A percentile compares a stretch with the other conserved stretches of the same genome.
phyloP scores from a whole-genome alignment of 169 alveolate species.

The Cytauxzoon felis region DNA sequence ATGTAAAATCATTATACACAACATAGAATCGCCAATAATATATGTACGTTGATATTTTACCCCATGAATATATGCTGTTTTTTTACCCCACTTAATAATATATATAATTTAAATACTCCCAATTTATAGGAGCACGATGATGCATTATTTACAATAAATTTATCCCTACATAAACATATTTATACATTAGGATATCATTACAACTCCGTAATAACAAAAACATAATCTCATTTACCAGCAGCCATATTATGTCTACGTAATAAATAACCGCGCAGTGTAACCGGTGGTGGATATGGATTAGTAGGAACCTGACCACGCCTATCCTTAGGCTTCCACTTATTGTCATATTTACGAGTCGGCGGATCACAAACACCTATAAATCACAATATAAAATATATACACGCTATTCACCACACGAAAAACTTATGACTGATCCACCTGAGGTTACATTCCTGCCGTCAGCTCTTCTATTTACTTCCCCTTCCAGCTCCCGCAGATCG shows the following conservation, averaged over 20 bases:
- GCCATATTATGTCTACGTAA: conserved; percentile 60
- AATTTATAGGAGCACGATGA: conserved; percentile 19
- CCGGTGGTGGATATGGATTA: conserved; percentile 74
- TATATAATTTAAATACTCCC: not conserved
- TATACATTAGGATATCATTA: conserved; percentile 53
- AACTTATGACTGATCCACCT: not conserved
- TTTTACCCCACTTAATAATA: not conserved
- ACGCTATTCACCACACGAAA: conserved; percentile 1
- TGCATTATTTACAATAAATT: not conserved
- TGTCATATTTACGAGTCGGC: conserved; percentile 77
- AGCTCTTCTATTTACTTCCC: too few species aligned
- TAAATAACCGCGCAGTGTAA: conserved; percentile 69
- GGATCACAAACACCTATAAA: conserved; percentile 77
- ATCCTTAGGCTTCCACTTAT: conserved; percentile 84
- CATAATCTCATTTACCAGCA: not conserved
- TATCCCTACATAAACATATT: conserved; percentile 30
- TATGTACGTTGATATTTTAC: conserved; percentile 12
- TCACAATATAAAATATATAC: not conserved
- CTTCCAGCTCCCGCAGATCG: too few species aligned
- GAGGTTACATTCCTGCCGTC: too few species aligned
- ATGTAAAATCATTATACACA: conserved; percentile 36
- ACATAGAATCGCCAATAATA: not conserved
- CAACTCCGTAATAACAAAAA: conserved; percentile 27
- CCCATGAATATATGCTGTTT: not conserved
- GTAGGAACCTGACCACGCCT: conserved; percentile 77